These are phyloP conservation scores for Coelastrella sp. DNA, from an alignment of 139 green algal species.

Conservation along the genomic window DNA sequence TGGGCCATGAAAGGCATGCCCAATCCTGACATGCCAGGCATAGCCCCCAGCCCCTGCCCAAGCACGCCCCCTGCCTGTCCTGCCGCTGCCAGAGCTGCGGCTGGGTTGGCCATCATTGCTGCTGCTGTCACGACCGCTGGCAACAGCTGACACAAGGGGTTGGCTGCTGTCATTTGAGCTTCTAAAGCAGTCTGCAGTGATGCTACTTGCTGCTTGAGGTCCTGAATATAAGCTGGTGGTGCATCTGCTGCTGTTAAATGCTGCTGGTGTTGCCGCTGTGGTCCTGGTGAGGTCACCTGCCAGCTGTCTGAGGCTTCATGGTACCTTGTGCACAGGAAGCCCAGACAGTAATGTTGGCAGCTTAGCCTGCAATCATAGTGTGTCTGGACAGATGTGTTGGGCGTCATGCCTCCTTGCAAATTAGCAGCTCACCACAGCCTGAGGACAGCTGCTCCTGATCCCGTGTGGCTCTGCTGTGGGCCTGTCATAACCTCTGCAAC, in stretches of 20 bases:
- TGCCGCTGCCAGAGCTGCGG: slow-evolving; percentile 37
- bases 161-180: slow-evolving; percentile 14
- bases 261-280: background rate
- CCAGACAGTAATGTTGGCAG: no score
- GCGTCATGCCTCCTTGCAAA: no score
- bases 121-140: slow-evolving; percentile 41
- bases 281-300: background rate
- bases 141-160: slow-evolving; percentile 21
- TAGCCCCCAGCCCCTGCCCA: background rate
- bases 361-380: no score
- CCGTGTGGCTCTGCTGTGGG: no score
- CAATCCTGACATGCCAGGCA: background rate
- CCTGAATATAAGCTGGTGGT: slow-evolving; percentile 20
- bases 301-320: background rate
- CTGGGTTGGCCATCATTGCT: slow-evolving; percentile 6
- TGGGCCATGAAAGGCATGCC: background rate
- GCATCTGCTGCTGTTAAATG: slow-evolving; percentile 3
- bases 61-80: background rate
- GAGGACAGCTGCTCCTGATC: no score
- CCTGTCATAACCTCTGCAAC: no score
- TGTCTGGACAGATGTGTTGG: no score
- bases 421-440: no score
- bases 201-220: slow-evolving; percentile 19
- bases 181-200: slow-evolving; percentile 9
- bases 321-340: background rate